Evolutionary conservation across 768 basidiomycete genomes (phyloP).

Genomic region (Boletus bicolor): DNA sequence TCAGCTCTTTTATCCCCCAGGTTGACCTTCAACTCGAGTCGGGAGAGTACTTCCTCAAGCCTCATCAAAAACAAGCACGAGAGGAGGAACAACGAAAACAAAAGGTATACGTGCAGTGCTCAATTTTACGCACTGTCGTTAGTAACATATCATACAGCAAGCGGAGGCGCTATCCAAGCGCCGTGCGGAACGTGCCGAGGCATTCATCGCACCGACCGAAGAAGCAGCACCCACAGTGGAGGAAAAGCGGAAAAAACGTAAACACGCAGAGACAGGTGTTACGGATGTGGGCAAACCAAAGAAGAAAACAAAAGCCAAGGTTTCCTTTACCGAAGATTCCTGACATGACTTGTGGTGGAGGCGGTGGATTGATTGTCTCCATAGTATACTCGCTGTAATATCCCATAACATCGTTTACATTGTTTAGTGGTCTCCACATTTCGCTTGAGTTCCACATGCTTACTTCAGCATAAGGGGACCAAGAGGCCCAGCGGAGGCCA

Average conservation of each 20-base stretch:
- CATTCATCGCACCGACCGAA: conserved; percentile 86
- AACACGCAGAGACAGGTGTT: conserved; percentile 42
- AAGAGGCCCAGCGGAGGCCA: conserved; percentile 7
- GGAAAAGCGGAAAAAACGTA: conserved; percentile 64
- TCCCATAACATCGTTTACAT: background rate
- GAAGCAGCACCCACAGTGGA: conserved; percentile 67
- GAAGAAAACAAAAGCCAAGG: conserved; percentile 33
- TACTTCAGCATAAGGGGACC: conserved; percentile 26
- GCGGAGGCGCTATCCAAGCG: conserved; percentile 66
- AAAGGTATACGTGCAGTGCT: conserved; percentile 40
- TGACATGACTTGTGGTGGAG: conserved; percentile 4
- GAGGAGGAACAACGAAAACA: conserved; percentile 71
- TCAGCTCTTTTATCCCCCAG: conserved; percentile 34
- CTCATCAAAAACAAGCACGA: conserved; percentile 76
- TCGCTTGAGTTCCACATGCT: conserved; percentile 10
- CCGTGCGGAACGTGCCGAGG: conserved; percentile 79
- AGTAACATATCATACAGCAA: conserved; percentile 54
- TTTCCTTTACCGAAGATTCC: conserved; percentile 16
- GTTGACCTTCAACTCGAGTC: conserved; percentile 93
- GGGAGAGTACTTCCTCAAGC: conserved; percentile 97
- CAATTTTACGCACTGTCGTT: background rate
- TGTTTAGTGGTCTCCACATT: background rate
- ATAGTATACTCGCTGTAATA: conserved; percentile 8
- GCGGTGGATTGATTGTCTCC: background rate
- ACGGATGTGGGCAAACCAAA: conserved; percentile 38